Conservation (phyloP, 257 asterid species). For the Euphrasia confusa region DNA sequence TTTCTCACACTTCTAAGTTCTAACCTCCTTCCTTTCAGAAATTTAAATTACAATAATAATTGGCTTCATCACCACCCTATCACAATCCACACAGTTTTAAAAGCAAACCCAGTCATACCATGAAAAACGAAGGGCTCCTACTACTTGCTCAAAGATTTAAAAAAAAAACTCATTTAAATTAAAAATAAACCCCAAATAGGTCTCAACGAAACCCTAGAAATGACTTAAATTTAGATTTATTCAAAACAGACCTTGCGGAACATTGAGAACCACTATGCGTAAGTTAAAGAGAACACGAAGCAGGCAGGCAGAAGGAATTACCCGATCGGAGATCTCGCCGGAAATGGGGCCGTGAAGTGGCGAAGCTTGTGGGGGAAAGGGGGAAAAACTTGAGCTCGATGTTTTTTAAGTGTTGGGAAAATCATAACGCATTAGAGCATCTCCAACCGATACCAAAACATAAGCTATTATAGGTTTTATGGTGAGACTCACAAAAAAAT, state of each 20-base stretch:
- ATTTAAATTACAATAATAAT: not conserved
- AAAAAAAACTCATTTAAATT: not conserved
- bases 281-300: not conserved
- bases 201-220: slow-evolving; percentile 30
- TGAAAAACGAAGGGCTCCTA: not conserved
- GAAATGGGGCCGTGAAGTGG: slow-evolving; percentile 24
- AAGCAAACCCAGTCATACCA: not conserved
- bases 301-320: slow-evolving; percentile 4
- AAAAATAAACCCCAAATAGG: slow-evolving; percentile 14
- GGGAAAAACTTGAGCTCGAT: not conserved
- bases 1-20: not conserved
- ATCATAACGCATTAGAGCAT: slow-evolving; percentile 10
- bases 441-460: too few relatives aligned
- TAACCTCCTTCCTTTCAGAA: slow-evolving; percentile 5
- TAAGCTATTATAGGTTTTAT: too few relatives aligned
- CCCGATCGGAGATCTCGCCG: slow-evolving; percentile 35
- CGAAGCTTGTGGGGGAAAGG: slow-evolving; percentile 15
- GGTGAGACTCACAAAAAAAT: too few relatives aligned
- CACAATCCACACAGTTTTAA: slow-evolving; percentile 17
- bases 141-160: not conserved
- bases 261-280: slow-evolving; percentile 3
- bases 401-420: slow-evolving; percentile 16
- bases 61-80: slow-evolving; percentile 19
- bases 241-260: not conserved
- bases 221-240: slow-evolving; percentile 1